These are phyloP conservation scores for Sparassis latifolia DNA, from an alignment of 1,284 basidiomycete genomes.

Conservation along the genomic window DNA sequence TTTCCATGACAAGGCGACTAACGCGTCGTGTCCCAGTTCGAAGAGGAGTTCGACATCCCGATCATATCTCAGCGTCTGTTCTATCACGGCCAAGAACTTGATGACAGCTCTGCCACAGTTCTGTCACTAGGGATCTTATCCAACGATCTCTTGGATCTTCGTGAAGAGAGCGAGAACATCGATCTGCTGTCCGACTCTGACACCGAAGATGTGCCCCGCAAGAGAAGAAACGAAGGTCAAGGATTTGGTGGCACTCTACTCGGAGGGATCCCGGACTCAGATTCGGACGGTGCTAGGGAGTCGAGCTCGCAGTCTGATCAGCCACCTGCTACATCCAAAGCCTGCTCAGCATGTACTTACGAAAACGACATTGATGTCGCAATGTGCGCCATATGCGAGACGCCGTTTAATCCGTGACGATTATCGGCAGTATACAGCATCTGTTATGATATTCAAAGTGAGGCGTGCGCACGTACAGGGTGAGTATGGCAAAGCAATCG, in stretches of 20 bases:
- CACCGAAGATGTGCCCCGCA: conserved; percentile 33
- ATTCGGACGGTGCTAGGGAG: conserved; percentile 4
- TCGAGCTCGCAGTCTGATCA: conserved; percentile 8
- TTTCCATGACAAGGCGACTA: neutral
- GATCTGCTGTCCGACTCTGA: conserved; percentile 48
- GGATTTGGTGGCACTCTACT: conserved; percentile 74
- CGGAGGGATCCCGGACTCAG: conserved; percentile 27
- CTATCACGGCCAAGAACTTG: conserved; percentile 54
- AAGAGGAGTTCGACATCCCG: conserved; percentile 54
- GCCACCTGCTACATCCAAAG: conserved; percentile 10
- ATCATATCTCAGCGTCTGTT: conserved; percentile 71
- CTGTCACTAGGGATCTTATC: conserved; percentile 54
- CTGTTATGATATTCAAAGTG: neutral
- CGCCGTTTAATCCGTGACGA: conserved; percentile 10
- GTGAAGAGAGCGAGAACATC: conserved; percentile 53
- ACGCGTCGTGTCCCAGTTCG: conserved; percentile 32
- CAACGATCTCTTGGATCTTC: conserved; percentile 61
- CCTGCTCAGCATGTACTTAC: conserved; percentile 26
- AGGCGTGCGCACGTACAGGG: conserved; percentile 7
- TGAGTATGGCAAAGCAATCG: conserved; percentile 12
- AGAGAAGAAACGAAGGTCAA: conserved; percentile 51
- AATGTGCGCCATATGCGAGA: conserved; percentile 24
- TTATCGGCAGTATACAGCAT: neutral
- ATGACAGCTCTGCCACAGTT: conserved; percentile 56
- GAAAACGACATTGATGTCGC: conserved; percentile 17